These are phyloP conservation scores for Nicotiana noctiflora DNA, from an alignment of 257 asterid species.

Conservation along the genomic window DNA sequence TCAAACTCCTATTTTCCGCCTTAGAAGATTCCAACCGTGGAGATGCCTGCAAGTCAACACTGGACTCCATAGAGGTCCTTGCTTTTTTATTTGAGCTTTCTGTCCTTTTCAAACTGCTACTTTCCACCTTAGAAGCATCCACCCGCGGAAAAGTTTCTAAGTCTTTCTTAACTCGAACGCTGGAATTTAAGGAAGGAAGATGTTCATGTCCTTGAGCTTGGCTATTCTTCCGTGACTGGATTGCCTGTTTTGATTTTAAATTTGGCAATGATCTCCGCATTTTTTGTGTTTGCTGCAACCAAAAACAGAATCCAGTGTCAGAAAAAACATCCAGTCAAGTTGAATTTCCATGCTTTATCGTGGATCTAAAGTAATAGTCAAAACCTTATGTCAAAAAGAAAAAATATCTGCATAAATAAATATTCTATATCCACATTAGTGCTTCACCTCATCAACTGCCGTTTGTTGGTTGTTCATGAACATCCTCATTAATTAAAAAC, in stretches of 20 bases:
- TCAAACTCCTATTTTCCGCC: conserved; percentile 22
- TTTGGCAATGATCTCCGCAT: conserved; percentile 8
- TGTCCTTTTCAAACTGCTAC: conserved; percentile 15
- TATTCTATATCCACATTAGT: background rate
- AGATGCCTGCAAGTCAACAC: conserved; percentile 4
- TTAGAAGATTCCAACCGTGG: conserved; percentile 8
- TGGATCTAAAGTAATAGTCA: background rate
- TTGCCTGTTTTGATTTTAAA: conserved; percentile 4
- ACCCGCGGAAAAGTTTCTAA: background rate
- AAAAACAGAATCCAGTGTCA: background rate
- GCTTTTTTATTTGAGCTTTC: background rate
- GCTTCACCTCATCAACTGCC: background rate
- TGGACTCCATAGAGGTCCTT: background rate
- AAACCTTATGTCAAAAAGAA: background rate
- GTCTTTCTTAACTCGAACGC: background rate
- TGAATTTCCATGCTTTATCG: background rate
- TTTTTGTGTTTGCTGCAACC: conserved; percentile 27
- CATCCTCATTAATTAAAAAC: background rate
- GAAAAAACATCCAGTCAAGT: background rate
- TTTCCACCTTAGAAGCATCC: background rate
- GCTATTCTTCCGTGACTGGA: background rate
- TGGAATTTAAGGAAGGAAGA: background rate
- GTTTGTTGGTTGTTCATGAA: background rate
- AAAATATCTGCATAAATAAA: background rate
- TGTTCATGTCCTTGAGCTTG: background rate